Base-by-base conservation (phyloP, 805 yeast genomes). In the Starmerella ratchasimensis region DNA sequence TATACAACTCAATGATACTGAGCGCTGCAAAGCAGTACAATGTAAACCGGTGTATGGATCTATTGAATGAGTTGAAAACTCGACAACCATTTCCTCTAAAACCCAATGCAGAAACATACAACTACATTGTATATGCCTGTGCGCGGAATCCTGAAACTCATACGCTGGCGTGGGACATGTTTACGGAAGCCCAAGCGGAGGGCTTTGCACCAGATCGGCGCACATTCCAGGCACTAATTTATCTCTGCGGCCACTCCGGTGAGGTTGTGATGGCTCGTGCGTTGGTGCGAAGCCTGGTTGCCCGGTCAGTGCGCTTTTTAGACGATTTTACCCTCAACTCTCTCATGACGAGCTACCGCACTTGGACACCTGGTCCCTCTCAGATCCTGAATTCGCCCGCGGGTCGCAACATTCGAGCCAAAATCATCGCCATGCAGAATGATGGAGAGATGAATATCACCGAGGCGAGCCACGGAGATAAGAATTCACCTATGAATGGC, bases 171-270 rank as follows among this genome's bases (percentile, higher is more conserved):
- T 88, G 96, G 96, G 69, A 71, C 37, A 77, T 72, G 48, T 71
- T 86, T 38, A 65, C 76, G 43, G 74, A 80, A 45, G 72, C 80
- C 41, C 64, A 74, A 47, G 64, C 68, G 13, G 41, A 47, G 19
- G 55, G 57, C 1, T 43, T 43, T 26, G 41, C n/a, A 47, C 39
- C 51, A 33, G 58, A 59, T 31, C 39, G 67, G 7, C 61, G 61
- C 18, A 67, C 79, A 0, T 64, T 75, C 47, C 79, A 76, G 44
- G 67, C 73, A 13, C 74, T 88, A 74, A 65, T 88, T 60, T 69
- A 76, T 44, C 58, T 88, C 33, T 72, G 90, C n/a, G 77, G 83
- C 0, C 65, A 65, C 41, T 84, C 84, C 50, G 90, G 93, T 0
- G 95, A 86, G 54, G 57, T 80, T 15, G 62, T 72, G 5, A 61